Base-by-base conservation (phyloP, 1,284 basidiomycete species). In the Ceratobasidium theobromae region DNA sequence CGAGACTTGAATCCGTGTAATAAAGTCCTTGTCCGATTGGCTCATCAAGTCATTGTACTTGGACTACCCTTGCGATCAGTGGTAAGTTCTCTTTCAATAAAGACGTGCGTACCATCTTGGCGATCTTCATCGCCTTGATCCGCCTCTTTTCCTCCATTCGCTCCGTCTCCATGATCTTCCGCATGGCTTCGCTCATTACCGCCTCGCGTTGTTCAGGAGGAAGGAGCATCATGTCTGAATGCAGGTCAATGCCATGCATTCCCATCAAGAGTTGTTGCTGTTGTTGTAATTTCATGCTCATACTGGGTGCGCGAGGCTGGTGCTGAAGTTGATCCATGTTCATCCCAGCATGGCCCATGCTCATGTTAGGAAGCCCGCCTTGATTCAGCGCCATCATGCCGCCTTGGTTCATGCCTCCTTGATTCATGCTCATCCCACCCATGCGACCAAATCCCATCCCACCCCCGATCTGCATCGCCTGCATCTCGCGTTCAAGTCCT, bases 21-120 rank as follows among this genome's bases (percentile, higher is more conserved):
- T 99, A 76, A 99, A 99, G 75, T 99, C 97, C 79, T 99, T 99
- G 82, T 99, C 97, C 14, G 93, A 96, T 76, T 95, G 92, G 0
- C 91, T 94, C 97, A 99, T 99, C 65, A 98, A 82, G 75, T 98
- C 95, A 75, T 99, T 99, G 78, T 97, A 95, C 71, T 91, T 88
- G 65, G 94, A 86, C 95, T 97, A 58, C 41, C n/a, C 14, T 66
- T 40, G 54, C 48, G n/a, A 33, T 41, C 46, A 27, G 64, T 55
- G 69, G 67, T 67, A 33, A 68, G 67, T 55, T 53, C 14, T 52
- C 66, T 41, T 69, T 28, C n/a, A 43, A 23, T 55, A 25, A 28
- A 18, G 23, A 66, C 55, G 67, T 12, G 71, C 78, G 53, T 71
- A 88, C 91, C 89, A 95, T 94, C 71, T 90, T 85, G 28, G 88